Evolutionary conservation across 106 monocot species (phyloP).

Genomic region (Gastrodia elata): DNA sequence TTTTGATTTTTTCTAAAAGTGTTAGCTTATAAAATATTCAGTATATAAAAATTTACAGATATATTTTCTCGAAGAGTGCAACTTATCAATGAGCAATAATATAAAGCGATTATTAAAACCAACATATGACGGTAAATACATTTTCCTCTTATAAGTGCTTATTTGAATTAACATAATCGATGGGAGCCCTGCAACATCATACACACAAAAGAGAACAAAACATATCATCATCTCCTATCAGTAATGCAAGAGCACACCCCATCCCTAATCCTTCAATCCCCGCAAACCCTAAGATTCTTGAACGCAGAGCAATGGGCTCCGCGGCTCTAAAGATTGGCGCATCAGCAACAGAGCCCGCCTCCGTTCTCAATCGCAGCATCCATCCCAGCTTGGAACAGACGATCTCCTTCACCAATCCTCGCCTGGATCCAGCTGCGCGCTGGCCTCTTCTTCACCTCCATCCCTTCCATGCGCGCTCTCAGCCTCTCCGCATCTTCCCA

Average conservation of each 20-base stretch:
- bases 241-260: conserved; percentile 79
- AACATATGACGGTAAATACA: too few species aligned
- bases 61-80: too few species aligned
- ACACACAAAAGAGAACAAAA: too few species aligned
- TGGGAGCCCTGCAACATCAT: too few species aligned
- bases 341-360: conserved; percentile 51
- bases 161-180: too few species aligned
- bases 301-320: too few species aligned
- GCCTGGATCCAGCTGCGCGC: conserved; percentile 90
- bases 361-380: conserved; percentile 37
- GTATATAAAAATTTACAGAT: too few species aligned
- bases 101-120: too few species aligned
- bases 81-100: too few species aligned
- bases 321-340: conserved; percentile 67
- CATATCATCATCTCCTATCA: conserved; percentile 25
- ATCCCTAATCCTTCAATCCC: conserved; percentile 60
- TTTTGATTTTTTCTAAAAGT: too few species aligned
- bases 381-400: conserved; percentile 45
- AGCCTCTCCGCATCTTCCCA: conserved; percentile 68
- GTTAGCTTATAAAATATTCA: too few species aligned
- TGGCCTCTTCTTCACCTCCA: conserved; percentile 58
- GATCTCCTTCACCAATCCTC: conserved; percentile 42
- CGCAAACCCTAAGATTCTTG: conserved; percentile 78
- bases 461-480: conserved; percentile 51
- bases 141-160: too few species aligned